phyloP scores from a whole-genome alignment of 2,329 filamentous ascomycete species.

The Dactylonectria macrodidyma region DNA sequence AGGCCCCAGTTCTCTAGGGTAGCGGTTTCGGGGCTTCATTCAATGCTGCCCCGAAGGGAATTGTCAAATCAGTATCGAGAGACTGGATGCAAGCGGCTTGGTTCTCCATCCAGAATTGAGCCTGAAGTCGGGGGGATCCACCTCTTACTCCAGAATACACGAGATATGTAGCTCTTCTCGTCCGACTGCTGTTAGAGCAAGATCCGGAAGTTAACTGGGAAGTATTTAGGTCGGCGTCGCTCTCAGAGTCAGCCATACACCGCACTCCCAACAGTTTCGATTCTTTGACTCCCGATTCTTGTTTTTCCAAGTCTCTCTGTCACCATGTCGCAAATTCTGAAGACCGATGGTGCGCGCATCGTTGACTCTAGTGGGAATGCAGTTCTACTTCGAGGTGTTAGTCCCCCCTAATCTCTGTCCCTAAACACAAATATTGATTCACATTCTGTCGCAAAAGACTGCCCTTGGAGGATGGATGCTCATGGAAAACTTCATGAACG shows the following conservation, averaged over 20 bases:
- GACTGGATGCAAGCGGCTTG: no score
- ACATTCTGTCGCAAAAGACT: conserved; percentile 29
- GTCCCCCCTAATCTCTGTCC: conserved; percentile 7
- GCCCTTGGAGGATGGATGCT: conserved; percentile 50
- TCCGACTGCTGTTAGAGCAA: no score
- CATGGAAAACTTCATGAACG: conserved; percentile 76
- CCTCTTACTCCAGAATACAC: no score
- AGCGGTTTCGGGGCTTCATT: background rate
- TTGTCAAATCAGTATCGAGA: background rate
- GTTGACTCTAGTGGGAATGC: conserved; percentile 60
- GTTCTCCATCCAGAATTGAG: no score
- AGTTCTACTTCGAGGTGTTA: conserved; percentile 58
- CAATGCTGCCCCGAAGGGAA: background rate
- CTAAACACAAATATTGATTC: background rate
- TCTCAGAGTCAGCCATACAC: no score
- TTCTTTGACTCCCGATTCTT: no score
- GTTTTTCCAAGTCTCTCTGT: no score
- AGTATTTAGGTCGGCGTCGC: no score
- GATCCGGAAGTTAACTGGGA: no score
- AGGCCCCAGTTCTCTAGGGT: background rate
- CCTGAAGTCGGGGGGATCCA: no score
- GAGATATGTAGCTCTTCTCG: no score
- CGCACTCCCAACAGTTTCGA: no score
- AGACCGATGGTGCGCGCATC: conserved; percentile 50
- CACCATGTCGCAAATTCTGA: conserved; percentile 42